Evolutionary conservation across 257 asterid genomes (phyloP), one percentile per base, ranked within the genome.

Genomic region (Nicotiana tomentosiformis): DNA sequence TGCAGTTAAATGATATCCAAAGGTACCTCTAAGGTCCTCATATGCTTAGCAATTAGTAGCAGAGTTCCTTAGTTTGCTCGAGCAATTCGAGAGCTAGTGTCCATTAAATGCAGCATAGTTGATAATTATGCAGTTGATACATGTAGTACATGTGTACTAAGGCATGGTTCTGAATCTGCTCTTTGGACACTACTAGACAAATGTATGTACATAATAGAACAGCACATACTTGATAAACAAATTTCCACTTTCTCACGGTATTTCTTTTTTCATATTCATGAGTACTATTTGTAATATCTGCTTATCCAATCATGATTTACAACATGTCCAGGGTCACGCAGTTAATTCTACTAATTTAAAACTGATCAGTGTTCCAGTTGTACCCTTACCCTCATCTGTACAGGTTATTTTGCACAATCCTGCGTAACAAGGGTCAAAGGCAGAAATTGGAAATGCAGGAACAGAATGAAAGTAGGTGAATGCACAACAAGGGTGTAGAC

Each of bases 111-210:
- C 61, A 74, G 16, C 43, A 7, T 26, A 61, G 60, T 58, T 79
- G 61, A 60, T 46, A 79, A 26, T 61, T 37, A 35, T 49, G 39
- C 68, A 79, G 57, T 58, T 62, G 82, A 79, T 39, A 79, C 72
- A 62, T 61, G 70, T 65, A n/a, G 11, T 35, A 61, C 14, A 35
- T 79, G 26, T 37, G 43, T 61, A 7, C 23, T 61, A 35, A 78
- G 60, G 60, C 29, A 3, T 20, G 74, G 43, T 20, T 79, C 58
- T 49, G 49, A 12, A 17, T 20, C 33, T 79, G 9, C 60, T 37
- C 37, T 12, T n/a, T 37, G 57, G 43, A 23, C 2, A 5, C 82
- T 79, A 12, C 68, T 33, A 58, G 23, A 39, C 65, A 58, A 78
- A 32, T 78, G 33, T 55, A 78, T 26, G 82, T 16, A 20, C 17